phyloP scores from a whole-genome alignment of 148 eudicot genomes.

The Selenicereus undatus region DNA sequence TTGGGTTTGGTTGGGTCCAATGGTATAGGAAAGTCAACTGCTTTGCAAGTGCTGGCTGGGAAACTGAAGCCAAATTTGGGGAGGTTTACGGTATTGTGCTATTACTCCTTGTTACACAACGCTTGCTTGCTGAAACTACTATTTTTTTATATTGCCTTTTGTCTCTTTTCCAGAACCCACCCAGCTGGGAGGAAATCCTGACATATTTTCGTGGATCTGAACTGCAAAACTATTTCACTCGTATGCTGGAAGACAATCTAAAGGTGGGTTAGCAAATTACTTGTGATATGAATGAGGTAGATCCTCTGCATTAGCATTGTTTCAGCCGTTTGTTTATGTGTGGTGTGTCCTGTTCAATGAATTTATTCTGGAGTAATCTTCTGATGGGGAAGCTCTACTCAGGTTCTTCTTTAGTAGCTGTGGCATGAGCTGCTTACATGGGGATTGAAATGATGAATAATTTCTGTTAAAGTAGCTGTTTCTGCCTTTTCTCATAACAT shows the following conservation, averaged over 20 bases:
- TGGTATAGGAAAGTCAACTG: slow-evolving; percentile 7
- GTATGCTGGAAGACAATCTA: slow-evolving; percentile 82
- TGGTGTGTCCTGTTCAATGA: no score
- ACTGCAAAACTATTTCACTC: slow-evolving; percentile 83
- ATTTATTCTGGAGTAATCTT: neutral
- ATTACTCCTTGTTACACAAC: neutral
- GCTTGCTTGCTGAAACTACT: neutral
- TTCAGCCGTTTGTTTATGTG: no score
- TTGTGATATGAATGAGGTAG: neutral
- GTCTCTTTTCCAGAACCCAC: slow-evolving; percentile 62
- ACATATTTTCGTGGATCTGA: slow-evolving; percentile 85
- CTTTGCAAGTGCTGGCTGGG: neutral
- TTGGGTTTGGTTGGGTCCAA: slow-evolving; percentile 2
- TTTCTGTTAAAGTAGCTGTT: no score
- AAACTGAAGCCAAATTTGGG: slow-evolving; percentile 1
- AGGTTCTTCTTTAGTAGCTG: neutral
- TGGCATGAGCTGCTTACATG: neutral
- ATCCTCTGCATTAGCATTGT: neutral
- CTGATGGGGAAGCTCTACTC: neutral
- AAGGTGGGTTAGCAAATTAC: slow-evolving; percentile 42
- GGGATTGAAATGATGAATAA: neutral
- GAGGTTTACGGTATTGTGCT: neutral
- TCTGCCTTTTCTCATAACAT: neutral
- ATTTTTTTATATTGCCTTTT: no score
- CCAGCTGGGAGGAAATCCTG: slow-evolving; percentile 89